Evolutionary conservation across 2,329 filamentous ascomycete species (phyloP).

Genomic region (Madurella fahalii): DNA sequence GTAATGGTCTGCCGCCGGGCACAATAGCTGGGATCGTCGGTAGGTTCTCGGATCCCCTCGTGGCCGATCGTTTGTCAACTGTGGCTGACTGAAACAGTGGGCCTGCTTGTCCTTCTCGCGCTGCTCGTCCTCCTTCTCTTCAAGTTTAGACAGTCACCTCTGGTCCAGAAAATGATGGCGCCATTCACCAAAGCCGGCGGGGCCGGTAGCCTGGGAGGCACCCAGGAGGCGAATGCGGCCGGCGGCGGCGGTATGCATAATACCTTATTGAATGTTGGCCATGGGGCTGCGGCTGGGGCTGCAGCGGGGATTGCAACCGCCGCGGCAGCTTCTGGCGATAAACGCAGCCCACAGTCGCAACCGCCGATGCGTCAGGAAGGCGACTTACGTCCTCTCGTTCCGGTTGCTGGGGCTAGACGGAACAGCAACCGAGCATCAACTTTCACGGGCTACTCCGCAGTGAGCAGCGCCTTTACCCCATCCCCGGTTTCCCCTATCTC

Average conservation of each 20-base stretch:
- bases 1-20: slow-evolving; percentile 6
- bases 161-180: slow-evolving; percentile 11
- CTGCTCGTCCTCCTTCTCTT: slow-evolving; percentile 16
- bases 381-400: not conserved
- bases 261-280: slow-evolving; percentile 4
- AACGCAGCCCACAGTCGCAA: not conserved
- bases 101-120: slow-evolving; percentile 11
- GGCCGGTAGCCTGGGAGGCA: not conserved
- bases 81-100: slow-evolving; percentile 3
- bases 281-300: not conserved
- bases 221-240: slow-evolving; percentile 1
- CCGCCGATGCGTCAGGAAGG: slow-evolving; percentile 11
- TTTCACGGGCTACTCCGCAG: slow-evolving; percentile 6
- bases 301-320: not conserved
- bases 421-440: slow-evolving; percentile 12
- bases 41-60: not conserved
- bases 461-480: slow-evolving; percentile 12
- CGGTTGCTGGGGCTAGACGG: not conserved
- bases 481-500: slow-evolving; percentile 14
- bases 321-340: not conserved
- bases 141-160: slow-evolving; percentile 6
- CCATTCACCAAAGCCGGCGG: slow-evolving; percentile 4
- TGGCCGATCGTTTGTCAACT: not conserved
- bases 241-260: slow-evolving; percentile 10
- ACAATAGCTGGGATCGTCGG: slow-evolving; percentile 16